Evolutionary conservation across 441 rosid species (phyloP), one percentile per base, ranked within the genome.

Genomic region (Viola pubescens): DNA sequence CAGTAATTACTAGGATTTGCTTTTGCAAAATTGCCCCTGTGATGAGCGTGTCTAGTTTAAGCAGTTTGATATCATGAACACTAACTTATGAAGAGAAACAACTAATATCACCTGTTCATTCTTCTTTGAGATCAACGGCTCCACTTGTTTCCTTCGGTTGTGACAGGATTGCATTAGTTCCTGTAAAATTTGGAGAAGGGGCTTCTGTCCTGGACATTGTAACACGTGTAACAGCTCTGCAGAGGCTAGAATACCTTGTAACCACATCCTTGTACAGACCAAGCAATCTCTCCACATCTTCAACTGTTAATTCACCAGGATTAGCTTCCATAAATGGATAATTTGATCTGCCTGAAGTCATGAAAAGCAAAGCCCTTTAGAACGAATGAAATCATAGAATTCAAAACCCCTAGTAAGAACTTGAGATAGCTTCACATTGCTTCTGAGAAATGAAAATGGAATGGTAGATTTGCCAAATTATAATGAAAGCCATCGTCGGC

Each of bases 241-340:
- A 67, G 13, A 81, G 70, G 49, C 64, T 70, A 52, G 76, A 67
- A 53, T 77, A 77, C 68, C 76, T 83, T 10, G 65, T 64, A 48
- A 81, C 86, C 52, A 80, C 79, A 53, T 80, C 83, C 68, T 87
- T 86, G 79, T 77, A 80, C 52, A 82, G 26, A 54, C 59, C 60
- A 34, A 76, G 67, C 71, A 81, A 61, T 58, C 57, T 81, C 50
- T 79, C 75, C 38, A 77, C 85, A 62, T 82, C 87, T 61, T 63
- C 73, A 14, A 74, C 68, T 3, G 76, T 77, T 58, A 71, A 61
- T 48, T 81, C 80, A 43, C 81, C 70, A 34, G 78, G 79, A 56
- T 70, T 67, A 3, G 75, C 78, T 54, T 81, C 75, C 84, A 82
- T 75, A 48, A 62, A 78, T 11, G 84, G 83, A 60, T 78, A 78